phyloP scores from a whole-genome alignment of 441 rosid genomes.

The Brassica balearica region DNA sequence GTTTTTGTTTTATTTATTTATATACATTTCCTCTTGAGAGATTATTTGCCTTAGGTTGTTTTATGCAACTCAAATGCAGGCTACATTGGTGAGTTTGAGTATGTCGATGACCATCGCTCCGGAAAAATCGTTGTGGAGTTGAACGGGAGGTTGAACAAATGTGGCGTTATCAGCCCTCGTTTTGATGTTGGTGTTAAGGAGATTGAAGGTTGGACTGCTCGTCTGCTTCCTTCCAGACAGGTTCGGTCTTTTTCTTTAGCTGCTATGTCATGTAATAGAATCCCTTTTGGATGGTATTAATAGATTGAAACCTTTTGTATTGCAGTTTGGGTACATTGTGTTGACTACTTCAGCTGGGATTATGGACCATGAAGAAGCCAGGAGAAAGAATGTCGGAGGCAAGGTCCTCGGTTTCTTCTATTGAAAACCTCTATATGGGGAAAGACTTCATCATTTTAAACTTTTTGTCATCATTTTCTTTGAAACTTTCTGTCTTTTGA shows the following conservation, averaged over 20 bases:
- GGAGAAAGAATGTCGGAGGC: constrained; percentile 76
- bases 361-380: constrained; percentile 76
- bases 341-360: constrained; percentile 72
- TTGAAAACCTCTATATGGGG: not conserved
- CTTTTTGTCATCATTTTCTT: constrained; percentile 8
- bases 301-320: not conserved
- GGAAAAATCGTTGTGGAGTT: constrained; percentile 73
- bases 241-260: constrained; percentile 27
- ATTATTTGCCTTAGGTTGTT: not conserved
- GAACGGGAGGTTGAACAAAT: constrained; percentile 69
- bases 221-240: constrained; percentile 72
- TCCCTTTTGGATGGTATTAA: not conserved
- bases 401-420: constrained; percentile 68
- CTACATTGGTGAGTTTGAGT: constrained; percentile 74
- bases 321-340: constrained; percentile 73
- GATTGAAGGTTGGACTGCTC: constrained; percentile 73
- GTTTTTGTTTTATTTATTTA: not conserved
- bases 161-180: constrained; percentile 71
- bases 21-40: not conserved
- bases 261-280: not conserved
- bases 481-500: not conserved
- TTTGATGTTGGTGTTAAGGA: constrained; percentile 73
- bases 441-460: not conserved
- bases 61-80: constrained; percentile 37
- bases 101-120: constrained; percentile 68